Conservation (phyloP, 805 yeast genomes). For the Saturnispora kantuleensis region DNA sequence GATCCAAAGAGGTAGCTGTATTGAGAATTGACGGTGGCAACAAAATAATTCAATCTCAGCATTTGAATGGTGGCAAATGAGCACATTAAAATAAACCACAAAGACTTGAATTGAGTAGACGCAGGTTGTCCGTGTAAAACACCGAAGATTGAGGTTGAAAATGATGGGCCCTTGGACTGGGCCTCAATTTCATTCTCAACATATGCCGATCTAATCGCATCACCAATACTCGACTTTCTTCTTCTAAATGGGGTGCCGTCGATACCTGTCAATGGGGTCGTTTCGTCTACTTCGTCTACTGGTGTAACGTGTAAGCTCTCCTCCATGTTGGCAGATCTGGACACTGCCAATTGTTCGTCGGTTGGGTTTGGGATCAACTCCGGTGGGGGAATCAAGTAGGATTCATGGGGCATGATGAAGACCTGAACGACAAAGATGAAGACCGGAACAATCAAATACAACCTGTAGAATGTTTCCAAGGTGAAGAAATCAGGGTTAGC, state of each 20-base stretch:
- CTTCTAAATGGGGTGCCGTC: slow-evolving; percentile 11
- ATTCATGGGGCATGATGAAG: slow-evolving; percentile 39
- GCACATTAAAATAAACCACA: slow-evolving; percentile 43
- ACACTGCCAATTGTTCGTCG: slow-evolving; percentile 19
- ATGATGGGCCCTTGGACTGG: slow-evolving; percentile 22
- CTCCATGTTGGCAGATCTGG: slow-evolving; percentile 22
- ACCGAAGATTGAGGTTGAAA: slow-evolving; percentile 37
- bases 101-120: slow-evolving; percentile 37
- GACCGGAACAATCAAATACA: slow-evolving; percentile 39
- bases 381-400: slow-evolving; percentile 35
- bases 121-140: slow-evolving; percentile 45
- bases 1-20: slow-evolving; percentile 38
- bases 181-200: slow-evolving; percentile 39
- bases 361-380: slow-evolving; percentile 27
- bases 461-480: slow-evolving; percentile 34
- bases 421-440: slow-evolving; percentile 40
- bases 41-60: slow-evolving; percentile 49
- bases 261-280: slow-evolving; percentile 11
- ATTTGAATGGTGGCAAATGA: slow-evolving; percentile 44
- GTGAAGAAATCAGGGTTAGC: slow-evolving; percentile 28
- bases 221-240: slow-evolving; percentile 47
- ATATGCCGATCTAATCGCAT: slow-evolving; percentile 44
- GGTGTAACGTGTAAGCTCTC: slow-evolving; percentile 12
- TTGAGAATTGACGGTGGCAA: slow-evolving; percentile 49
- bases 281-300: slow-evolving; percentile 9